Conservation (phyloP, 805 yeast species). For the Candida saitoana region DNA sequence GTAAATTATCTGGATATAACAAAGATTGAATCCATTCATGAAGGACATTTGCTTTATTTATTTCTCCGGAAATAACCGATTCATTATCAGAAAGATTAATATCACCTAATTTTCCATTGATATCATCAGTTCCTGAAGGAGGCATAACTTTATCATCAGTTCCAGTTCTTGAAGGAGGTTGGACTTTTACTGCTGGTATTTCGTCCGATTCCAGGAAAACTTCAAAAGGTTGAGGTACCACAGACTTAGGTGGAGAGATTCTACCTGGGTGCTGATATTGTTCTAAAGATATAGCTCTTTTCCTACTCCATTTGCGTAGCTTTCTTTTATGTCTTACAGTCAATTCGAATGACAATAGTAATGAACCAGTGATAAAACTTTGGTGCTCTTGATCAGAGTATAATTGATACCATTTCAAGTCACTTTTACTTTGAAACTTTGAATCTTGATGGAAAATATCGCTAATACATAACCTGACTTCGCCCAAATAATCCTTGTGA, state of each 20-base stretch:
- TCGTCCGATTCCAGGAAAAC: neutral
- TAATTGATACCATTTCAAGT: conserved; percentile 43
- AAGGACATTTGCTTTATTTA: conserved; percentile 12
- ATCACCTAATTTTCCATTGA: conserved; percentile 4
- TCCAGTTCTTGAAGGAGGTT: neutral
- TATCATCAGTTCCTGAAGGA: neutral
- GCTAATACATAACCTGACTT: conserved; percentile 26
- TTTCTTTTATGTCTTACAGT: conserved; percentile 15
- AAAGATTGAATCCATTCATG: conserved; percentile 27
- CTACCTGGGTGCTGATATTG: neutral
- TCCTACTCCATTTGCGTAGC: conserved; percentile 6
- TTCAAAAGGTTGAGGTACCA: neutral
- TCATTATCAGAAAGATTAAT: conserved; percentile 9
- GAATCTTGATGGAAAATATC: conserved; percentile 23
- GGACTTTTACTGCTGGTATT: neutral
- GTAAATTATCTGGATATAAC: conserved; percentile 18
- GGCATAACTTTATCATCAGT: too few relatives aligned
- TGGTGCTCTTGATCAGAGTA: conserved; percentile 36
- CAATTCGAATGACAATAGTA: conserved; percentile 41
- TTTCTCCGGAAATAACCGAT: conserved; percentile 5
- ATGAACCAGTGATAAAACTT: conserved; percentile 46
- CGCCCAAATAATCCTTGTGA: conserved; percentile 38
- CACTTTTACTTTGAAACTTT: conserved; percentile 16
- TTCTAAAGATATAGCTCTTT: neutral
- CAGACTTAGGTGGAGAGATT: neutral